Percentiles rank a stretch among this genome's conserved stretches.
Evolutionary conservation across 2,329 filamentous ascomycete genomes (phyloP).

Genomic region (Neonectria coccinea): DNA sequence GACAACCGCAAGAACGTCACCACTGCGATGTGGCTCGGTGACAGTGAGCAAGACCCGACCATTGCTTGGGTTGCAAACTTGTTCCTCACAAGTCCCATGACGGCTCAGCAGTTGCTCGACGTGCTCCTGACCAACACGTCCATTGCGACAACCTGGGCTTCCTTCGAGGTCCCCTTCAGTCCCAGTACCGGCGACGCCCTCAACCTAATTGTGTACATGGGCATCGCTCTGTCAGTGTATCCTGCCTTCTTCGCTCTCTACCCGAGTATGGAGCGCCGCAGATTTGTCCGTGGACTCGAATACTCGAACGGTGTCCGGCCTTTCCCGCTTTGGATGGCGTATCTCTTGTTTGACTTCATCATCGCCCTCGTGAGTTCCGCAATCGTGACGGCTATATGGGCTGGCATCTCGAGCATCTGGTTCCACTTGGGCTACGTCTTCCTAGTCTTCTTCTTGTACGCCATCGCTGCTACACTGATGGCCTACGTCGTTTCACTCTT

Average conservation of each 20-base stretch:
- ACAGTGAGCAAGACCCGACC: conserved; percentile 68
- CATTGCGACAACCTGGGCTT: conserved; percentile 78
- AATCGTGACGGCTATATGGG: conserved; percentile 76
- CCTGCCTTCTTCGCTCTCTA: conserved; percentile 92
- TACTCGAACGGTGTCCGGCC: conserved; percentile 92
- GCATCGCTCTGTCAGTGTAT: conserved; percentile 80
- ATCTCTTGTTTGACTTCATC: conserved; percentile 82
- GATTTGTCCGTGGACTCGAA: conserved; percentile 84
- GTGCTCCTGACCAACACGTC: conserved; percentile 74
- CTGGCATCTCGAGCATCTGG: conserved; percentile 73
- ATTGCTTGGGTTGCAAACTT: conserved; percentile 78
- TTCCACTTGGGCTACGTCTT: conserved; percentile 87
- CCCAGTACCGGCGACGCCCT: conserved; percentile 77
- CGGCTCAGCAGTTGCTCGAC: conserved; percentile 74
- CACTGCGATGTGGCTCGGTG: conserved; percentile 82
- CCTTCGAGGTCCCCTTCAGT: conserved; percentile 80
- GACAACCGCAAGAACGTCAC: conserved; percentile 74
- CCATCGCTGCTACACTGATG: conserved; percentile 79
- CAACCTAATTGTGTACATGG: conserved; percentile 85
- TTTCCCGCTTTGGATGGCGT: conserved; percentile 86
- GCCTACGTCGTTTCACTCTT: conserved; percentile 87
- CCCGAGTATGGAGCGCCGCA: conserved; percentile 83
- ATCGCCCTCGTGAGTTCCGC: conserved; percentile 76
- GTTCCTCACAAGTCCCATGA: conserved; percentile 67
- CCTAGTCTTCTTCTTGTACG: conserved; percentile 83